These are phyloP conservation scores for Aspergillus leporis DNA, from an alignment of 495 filamentous ascomycete species.

Conservation along the genomic window DNA sequence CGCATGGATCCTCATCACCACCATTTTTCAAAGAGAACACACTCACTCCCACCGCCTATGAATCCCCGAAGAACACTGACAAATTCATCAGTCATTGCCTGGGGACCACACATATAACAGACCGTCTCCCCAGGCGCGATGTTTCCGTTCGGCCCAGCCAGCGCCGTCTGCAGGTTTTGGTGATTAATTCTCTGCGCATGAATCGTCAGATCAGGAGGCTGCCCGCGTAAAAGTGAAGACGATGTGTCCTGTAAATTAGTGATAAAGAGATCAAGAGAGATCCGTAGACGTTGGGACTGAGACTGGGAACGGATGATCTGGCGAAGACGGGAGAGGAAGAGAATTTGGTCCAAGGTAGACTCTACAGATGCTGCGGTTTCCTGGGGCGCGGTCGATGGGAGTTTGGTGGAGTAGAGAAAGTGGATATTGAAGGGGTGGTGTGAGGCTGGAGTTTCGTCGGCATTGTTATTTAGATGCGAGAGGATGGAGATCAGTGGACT, in stretches of 20 bases:
- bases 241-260: slow-evolving; percentile 26
- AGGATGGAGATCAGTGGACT: slow-evolving; percentile 63
- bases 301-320: slow-evolving; percentile 38
- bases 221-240: slow-evolving; percentile 7
- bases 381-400: slow-evolving; percentile 33
- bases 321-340: slow-evolving; percentile 58
- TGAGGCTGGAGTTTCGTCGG: slow-evolving; percentile 14
- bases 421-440: slow-evolving; percentile 31
- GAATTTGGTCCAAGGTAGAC: slow-evolving; percentile 52
- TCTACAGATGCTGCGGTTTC: slow-evolving; percentile 25
- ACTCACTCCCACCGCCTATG: slow-evolving; percentile 53
- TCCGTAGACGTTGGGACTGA: slow-evolving; percentile 29
- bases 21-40: slow-evolving; percentile 84
- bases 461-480: slow-evolving; percentile 42
- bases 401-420: slow-evolving; percentile 46
- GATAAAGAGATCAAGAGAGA: slow-evolving; percentile 42
- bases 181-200: slow-evolving; percentile 49
- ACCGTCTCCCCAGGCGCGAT: slow-evolving; percentile 51
- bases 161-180: slow-evolving; percentile 47
- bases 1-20: slow-evolving; percentile 56
- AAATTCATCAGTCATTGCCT: slow-evolving; percentile 77
- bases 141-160: slow-evolving; percentile 38
- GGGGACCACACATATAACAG: slow-evolving; percentile 79
- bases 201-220: slow-evolving; percentile 37
- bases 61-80: slow-evolving; percentile 54